Evolutionary conservation across 495 filamentous ascomycete species (phyloP).

Genomic region (Neurospora sp.): DNA sequence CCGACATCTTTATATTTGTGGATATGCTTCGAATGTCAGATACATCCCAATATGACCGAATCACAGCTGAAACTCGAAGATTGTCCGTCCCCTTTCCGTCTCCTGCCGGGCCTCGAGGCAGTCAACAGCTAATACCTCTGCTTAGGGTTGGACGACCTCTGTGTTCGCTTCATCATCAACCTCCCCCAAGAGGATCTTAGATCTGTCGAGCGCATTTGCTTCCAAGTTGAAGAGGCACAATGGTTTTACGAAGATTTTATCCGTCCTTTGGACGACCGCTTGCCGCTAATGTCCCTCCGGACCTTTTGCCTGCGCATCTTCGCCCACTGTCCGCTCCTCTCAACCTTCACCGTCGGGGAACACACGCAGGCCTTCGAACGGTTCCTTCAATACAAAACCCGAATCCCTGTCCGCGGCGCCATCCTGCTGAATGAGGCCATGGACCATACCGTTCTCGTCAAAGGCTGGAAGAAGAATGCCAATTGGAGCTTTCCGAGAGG

Average conservation of each 20-base stretch:
- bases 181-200: slow-evolving; percentile 81
- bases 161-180: slow-evolving; percentile 93
- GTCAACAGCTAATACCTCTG: slow-evolving; percentile 18
- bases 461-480: slow-evolving; percentile 93
- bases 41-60: slow-evolving; percentile 54
- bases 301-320: slow-evolving; percentile 82
- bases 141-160: slow-evolving; percentile 88
- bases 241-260: slow-evolving; percentile 99
- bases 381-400: slow-evolving; percentile 86
- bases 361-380: slow-evolving; percentile 75
- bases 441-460: slow-evolving; percentile 85
- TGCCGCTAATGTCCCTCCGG: slow-evolving; percentile 76
- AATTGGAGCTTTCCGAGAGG: slow-evolving; percentile 95
- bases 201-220: slow-evolving; percentile 87
- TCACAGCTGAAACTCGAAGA: slow-evolving; percentile 79
- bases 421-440: slow-evolving; percentile 85
- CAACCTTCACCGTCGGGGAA: slow-evolving; percentile 63
- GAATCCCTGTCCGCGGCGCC: slow-evolving; percentile 86
- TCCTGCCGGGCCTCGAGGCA: neutral
- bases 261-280: slow-evolving; percentile 70
- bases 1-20: slow-evolving; percentile 7
- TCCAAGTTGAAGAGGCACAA: slow-evolving; percentile 97
- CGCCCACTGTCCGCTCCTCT: slow-evolving; percentile 80
- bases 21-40: slow-evolving; percentile 21
- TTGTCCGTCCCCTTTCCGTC: slow-evolving; percentile 45